Evolutionary conservation across 2,329 filamentous ascomycete species (phyloP).

Genomic region (Blastomyces silverae): DNA sequence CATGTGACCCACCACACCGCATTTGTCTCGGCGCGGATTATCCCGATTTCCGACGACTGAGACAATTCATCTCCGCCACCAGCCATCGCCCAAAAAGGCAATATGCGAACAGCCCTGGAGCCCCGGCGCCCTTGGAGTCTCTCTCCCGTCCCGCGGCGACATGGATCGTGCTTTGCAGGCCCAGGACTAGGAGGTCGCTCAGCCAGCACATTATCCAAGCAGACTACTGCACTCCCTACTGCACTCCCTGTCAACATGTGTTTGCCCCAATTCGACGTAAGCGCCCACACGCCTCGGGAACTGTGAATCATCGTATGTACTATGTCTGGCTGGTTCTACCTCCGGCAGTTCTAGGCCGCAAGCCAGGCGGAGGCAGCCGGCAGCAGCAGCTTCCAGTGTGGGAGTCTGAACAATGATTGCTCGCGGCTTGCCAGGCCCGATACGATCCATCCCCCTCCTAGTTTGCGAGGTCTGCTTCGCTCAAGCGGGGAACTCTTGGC

Average conservation of each 20-base stretch:
- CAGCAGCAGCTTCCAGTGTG: background rate
- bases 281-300: background rate
- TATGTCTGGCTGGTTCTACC: too few relatives aligned
- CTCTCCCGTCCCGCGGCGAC: too few relatives aligned
- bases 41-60: background rate
- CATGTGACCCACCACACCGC: background rate
- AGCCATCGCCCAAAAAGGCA: background rate
- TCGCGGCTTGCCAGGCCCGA: background rate
- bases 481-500: conserved; percentile 5
- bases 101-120: too few relatives aligned
- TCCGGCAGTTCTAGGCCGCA: too few relatives aligned
- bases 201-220: background rate
- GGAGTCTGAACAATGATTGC: background rate
- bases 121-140: too few relatives aligned
- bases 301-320: too few relatives aligned
- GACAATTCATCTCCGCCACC: background rate
- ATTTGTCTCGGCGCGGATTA: background rate
- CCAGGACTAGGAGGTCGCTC: background rate
- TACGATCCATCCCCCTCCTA: background rate
- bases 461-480: background rate
- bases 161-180: background rate
- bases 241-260: background rate
- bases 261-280: background rate
- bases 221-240: background rate
- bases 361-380: background rate